Base-by-base conservation (phyloP, 352 stramenopile genomes). In the Peronospora destructor region DNA sequence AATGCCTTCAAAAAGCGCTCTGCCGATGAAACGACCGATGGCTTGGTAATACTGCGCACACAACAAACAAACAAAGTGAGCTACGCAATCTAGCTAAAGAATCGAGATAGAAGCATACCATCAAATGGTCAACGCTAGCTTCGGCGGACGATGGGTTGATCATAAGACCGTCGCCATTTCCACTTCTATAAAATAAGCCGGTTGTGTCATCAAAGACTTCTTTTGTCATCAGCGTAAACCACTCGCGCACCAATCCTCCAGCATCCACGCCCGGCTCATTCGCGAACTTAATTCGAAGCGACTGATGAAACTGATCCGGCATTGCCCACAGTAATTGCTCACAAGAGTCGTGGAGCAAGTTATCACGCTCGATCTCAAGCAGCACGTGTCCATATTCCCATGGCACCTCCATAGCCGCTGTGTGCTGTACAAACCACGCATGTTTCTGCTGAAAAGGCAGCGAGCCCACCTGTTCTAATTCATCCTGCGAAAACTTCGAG, bases 251-350 rank as follows among this genome's bases (percentile, higher is more conserved):
- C 7, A 97, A 67, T 37, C 88, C 88, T 14, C 88, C 88, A 4
- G 87, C 88, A 65, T 97, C 88, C 8, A 96, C 78, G n/a, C 87
- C 87, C 12, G 83, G 81, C 30, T 96, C 87, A 52, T 94, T 91
- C 6, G 85, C 70, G 64, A 96, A 96, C 53, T 94, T 91, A 51
- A 95, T 91, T 33, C 85, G 73, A 17, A 95, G 66, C 29, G 83
- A 93, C 54, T 93, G 81, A 29, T 92, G 79, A 3, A 96, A 66
- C 40, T 95, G 81, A 41, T 89, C 81, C 1, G 71, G 71, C 7
- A 77, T 85, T 3, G 89, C 84, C 71, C 78, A 91, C 32, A 94
- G 54, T 8, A 95, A 59, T 45, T 95, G 84, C 52, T 91, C 73
- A 29, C 84, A 93, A 28, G 83, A 95, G 46, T 96, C 91, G 60